These are phyloP conservation scores for Vaccinium myrtillus DNA, from an alignment of 148 eudicot genomes.

Conservation along the genomic window DNA sequence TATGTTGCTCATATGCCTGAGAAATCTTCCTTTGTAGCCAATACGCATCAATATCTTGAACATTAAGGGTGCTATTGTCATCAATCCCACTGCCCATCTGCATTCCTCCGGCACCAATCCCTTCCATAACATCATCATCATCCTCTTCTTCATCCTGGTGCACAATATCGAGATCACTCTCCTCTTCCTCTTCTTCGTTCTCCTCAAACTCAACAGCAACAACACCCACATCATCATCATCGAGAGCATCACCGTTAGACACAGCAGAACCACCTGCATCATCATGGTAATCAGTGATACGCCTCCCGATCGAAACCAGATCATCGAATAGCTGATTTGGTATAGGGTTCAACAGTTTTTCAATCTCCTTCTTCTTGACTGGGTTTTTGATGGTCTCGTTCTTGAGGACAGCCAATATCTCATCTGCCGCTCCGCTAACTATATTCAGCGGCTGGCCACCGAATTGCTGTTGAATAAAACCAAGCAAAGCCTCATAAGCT, in stretches of 20 bases:
- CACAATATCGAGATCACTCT: slow-evolving; percentile 59
- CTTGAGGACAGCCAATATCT: slow-evolving; percentile 57
- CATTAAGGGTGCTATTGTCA: slow-evolving; percentile 57
- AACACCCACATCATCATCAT: slow-evolving; percentile 49
- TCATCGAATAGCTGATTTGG: slow-evolving; percentile 45
- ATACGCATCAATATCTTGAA: slow-evolving; percentile 64
- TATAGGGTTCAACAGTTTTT: slow-evolving; percentile 51
- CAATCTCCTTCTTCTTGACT: slow-evolving; percentile 64
- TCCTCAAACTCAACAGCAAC: slow-evolving; percentile 78
- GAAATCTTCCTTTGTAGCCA: slow-evolving; percentile 76
- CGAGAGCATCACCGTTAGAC: slow-evolving; percentile 40
- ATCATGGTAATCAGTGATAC: slow-evolving; percentile 60
- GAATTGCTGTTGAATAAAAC: slow-evolving; percentile 59
- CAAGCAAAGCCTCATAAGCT: slow-evolving; percentile 66
- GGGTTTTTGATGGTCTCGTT: slow-evolving; percentile 46
- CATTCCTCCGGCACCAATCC: slow-evolving; percentile 45
- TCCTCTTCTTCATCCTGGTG: slow-evolving; percentile 62
- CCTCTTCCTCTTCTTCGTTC: slow-evolving; percentile 63
- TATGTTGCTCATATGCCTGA: slow-evolving; percentile 58
- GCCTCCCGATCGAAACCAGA: slow-evolving; percentile 50
- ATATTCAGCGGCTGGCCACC: slow-evolving; percentile 63
- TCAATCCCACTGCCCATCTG: slow-evolving; percentile 69
- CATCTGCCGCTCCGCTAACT: slow-evolving; percentile 68
- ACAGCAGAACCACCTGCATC: slow-evolving; percentile 32
- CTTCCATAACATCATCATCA: slow-evolving; percentile 47